These are phyloP conservation scores for Exobasidium cylindrosporum DNA, from an alignment of 1,284 basidiomycete species.

Conservation along the genomic window DNA sequence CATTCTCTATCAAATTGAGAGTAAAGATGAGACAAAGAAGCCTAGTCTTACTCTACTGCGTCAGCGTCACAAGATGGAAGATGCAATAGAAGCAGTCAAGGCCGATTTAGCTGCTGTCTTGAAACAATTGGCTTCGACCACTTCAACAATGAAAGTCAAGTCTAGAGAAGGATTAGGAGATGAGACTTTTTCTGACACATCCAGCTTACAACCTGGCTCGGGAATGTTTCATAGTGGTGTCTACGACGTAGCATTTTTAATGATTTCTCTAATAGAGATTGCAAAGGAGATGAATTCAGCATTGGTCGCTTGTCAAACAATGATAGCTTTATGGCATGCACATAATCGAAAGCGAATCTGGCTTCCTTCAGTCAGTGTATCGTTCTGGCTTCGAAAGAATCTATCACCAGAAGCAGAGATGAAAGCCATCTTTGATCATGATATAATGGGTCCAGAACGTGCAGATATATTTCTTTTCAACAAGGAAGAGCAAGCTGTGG, in stretches of 20 bases:
- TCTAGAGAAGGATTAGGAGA: neutral
- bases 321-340: slow-evolving; percentile 15
- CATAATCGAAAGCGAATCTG: slow-evolving; percentile 7
- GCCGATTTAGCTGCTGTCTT: neutral
- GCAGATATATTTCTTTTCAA: neutral
- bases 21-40: neutral
- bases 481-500: slow-evolving; percentile 16
- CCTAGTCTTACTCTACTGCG: neutral
- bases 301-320: slow-evolving; percentile 15
- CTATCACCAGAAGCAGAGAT: neutral
- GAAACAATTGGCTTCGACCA: neutral
- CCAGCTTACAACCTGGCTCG: neutral
- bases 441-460: neutral
- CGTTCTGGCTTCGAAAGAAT: slow-evolving; percentile 16
- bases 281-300: slow-evolving; percentile 24
- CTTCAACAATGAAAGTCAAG: slow-evolving; percentile 1
- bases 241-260: slow-evolving; percentile 27
- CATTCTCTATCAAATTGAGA: neutral
- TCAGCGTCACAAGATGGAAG: neutral
- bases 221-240: neutral
- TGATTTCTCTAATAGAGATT: slow-evolving; percentile 40
- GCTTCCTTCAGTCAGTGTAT: slow-evolving; percentile 8
- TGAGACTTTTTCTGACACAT: neutral
- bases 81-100: neutral
- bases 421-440: neutral